Conservation (phyloP, 2,329 filamentous ascomycete species). For the Colletotrichum gloeosporioides region DNA sequence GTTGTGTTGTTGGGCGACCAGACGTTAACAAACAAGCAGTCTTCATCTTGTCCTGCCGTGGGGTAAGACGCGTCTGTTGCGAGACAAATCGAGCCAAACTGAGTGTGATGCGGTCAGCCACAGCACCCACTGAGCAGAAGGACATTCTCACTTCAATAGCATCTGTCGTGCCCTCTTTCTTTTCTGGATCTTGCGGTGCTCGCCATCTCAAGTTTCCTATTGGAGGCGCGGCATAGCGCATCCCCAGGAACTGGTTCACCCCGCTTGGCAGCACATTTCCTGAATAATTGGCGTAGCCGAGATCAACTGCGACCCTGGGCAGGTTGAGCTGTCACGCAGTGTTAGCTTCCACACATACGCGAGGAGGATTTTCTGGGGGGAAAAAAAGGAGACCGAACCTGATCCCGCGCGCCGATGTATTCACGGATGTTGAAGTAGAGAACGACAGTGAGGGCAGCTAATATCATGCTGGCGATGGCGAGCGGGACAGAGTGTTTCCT, state of each 20-base stretch:
- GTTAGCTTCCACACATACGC: neutral
- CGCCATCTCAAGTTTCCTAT: constrained; percentile 55
- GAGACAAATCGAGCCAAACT: constrained; percentile 54
- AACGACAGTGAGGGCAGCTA: constrained; percentile 12
- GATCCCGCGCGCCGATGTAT: constrained; percentile 2
- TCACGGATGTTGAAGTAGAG: constrained; percentile 15
- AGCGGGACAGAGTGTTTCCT: constrained; percentile 9
- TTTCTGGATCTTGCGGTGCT: constrained; percentile 50
- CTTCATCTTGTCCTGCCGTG: constrained; percentile 49
- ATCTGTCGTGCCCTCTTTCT: constrained; percentile 35
- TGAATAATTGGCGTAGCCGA: constrained; percentile 51
- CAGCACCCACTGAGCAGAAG: neutral
- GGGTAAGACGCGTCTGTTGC: constrained; percentile 38
- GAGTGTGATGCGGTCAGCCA: constrained; percentile 25
- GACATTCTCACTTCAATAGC: constrained; percentile 35
- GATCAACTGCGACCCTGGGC: constrained; percentile 33
- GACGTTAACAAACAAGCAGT: constrained; percentile 74
- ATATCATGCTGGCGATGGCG: constrained; percentile 18
- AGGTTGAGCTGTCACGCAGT: neutral
- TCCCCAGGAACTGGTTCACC: constrained; percentile 51
- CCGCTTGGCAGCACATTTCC: constrained; percentile 41
- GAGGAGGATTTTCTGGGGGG: neutral
- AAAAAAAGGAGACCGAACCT: neutral
- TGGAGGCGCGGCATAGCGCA: constrained; percentile 59
- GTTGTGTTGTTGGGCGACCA: constrained; percentile 65